A percentile compares a stretch with the other conserved stretches of the same genome.
Evolutionary conservation across 148 eudicot genomes (phyloP).

Genomic region (Vaccinium vitisidaea): DNA sequence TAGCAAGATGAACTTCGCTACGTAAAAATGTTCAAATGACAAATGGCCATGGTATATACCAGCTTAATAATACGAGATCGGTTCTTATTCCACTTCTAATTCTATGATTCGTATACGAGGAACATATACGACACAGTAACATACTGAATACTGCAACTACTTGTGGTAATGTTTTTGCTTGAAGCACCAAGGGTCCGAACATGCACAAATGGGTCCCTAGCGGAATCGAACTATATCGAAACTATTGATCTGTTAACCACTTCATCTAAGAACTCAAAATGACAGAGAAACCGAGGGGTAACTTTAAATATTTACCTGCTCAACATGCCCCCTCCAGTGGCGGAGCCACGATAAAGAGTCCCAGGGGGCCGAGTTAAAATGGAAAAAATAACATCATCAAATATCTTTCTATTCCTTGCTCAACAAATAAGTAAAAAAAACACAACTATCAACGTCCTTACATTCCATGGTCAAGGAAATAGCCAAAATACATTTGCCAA

Average conservation of each 20-base stretch:
- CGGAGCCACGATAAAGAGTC: too few species aligned
- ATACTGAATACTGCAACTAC: background rate
- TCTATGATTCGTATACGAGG: background rate
- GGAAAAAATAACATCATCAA: too few species aligned
- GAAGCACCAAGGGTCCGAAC: background rate
- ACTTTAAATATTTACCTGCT: too few species aligned
- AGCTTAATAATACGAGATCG: background rate
- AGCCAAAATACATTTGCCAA: too few species aligned
- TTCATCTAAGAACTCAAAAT: background rate
- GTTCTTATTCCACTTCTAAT: background rate
- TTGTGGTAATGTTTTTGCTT: background rate
- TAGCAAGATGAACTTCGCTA: background rate
- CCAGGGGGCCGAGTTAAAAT: too few species aligned
- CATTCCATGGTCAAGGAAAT: too few species aligned
- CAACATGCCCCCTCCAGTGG: too few species aligned
- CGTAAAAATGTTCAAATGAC: background rate
- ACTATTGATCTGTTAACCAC: background rate
- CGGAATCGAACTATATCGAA: background rate
- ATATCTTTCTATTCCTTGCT: too few species aligned
- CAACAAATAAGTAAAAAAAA: too few species aligned
- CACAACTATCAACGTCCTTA: too few species aligned
- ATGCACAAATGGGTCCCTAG: background rate
- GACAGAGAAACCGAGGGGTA: background rate
- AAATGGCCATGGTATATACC: background rate
- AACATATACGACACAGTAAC: background rate